phyloP scores from a whole-genome alignment of 495 filamentous ascomycete genomes.

The Neurospora africana region DNA sequence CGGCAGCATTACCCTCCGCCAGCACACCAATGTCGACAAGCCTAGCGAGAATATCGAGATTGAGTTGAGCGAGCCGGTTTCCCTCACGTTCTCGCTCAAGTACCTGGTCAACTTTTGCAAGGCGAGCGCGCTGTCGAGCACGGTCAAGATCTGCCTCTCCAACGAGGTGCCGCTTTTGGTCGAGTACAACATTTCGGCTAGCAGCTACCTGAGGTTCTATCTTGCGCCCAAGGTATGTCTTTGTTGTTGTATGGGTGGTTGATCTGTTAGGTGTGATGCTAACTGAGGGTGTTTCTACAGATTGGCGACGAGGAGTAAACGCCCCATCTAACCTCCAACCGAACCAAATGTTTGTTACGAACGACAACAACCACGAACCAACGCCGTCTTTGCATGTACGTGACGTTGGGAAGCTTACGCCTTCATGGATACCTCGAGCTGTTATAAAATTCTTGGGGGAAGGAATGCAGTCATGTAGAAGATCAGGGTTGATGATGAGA shows the following conservation, averaged over 20 bases:
- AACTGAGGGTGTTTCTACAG: slow-evolving; percentile 28
- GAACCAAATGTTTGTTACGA: neutral
- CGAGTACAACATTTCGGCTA: slow-evolving; percentile 65
- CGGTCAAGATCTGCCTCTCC: slow-evolving; percentile 84
- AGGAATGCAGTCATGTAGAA: neutral
- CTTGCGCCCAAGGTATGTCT: slow-evolving; percentile 83
- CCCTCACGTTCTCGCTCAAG: slow-evolving; percentile 96
- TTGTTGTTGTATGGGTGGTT: neutral
- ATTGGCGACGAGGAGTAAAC: slow-evolving; percentile 87
- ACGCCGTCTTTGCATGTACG: neutral
- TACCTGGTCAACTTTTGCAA: slow-evolving; percentile 99
- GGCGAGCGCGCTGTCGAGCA: slow-evolving; percentile 69
- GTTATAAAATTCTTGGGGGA: neutral
- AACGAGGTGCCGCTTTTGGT: slow-evolving; percentile 94
- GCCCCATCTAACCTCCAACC: neutral
- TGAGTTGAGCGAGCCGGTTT: slow-evolving; percentile 80
- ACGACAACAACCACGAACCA: neutral
- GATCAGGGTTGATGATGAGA: neutral
- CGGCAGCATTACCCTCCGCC: slow-evolving; percentile 82
- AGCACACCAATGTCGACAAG: slow-evolving; percentile 86
- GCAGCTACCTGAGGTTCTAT: slow-evolving; percentile 91
- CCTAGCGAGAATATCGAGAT: slow-evolving; percentile 78
- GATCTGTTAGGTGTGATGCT: neutral
- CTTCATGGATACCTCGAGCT: neutral
- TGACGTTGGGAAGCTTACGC: neutral